Conservation (phyloP, 2,329 filamentous ascomycete genomes). For the Trichoderma citrinoviride region DNA sequence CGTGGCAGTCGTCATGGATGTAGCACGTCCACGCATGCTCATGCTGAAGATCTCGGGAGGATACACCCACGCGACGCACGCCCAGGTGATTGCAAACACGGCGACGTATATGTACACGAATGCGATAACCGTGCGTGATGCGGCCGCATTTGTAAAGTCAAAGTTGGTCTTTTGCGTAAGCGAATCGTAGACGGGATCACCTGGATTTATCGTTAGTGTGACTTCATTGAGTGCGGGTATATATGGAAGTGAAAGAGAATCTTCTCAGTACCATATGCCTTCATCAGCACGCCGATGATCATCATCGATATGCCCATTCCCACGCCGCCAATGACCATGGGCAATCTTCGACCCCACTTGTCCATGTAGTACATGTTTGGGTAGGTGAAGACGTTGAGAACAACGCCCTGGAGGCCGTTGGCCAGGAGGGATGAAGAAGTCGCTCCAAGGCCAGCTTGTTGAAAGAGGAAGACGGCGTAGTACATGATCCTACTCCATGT, state of each 20-base stretch:
- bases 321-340: constrained; percentile 21
- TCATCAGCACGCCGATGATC: constrained; percentile 22
- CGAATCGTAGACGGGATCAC: constrained; percentile 19
- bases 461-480: constrained; percentile 22
- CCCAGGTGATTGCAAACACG: constrained; percentile 58
- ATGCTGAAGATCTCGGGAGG: constrained; percentile 51
- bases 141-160: constrained; percentile 44
- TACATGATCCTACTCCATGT: constrained; percentile 21
- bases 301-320: constrained; percentile 23
- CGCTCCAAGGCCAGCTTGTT: constrained; percentile 19
- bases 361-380: constrained; percentile 24
- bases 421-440: constrained; percentile 22
- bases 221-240: too few relatives aligned
- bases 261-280: constrained; percentile 1
- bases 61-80: constrained; percentile 61
- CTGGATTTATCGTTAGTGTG: not conserved
- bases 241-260: too few relatives aligned
- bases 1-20: constrained; percentile 23
- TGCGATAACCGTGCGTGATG: constrained; percentile 58
- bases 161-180: constrained; percentile 22
- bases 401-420: constrained; percentile 22
- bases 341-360: constrained; percentile 22
- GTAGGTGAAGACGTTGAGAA: constrained; percentile 22
- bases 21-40: constrained; percentile 27
- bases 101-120: constrained; percentile 61